These are phyloP conservation scores for Trypanosoma caninum DNA, from an alignment of 208 protist species.

Conservation along the genomic window DNA sequence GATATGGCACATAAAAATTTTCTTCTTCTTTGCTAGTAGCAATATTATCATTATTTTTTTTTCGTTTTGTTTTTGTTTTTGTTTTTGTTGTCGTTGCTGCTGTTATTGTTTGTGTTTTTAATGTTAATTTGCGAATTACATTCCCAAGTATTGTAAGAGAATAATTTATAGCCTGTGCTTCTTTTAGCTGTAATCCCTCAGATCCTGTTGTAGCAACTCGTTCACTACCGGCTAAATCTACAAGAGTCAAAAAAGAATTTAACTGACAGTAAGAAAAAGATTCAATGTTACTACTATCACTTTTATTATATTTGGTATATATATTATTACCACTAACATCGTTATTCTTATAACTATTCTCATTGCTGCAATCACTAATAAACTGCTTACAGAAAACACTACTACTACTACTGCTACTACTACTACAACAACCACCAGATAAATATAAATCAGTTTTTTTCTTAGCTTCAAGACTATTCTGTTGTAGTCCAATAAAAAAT, in stretches of 20 bases:
- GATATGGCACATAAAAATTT: conserved; percentile 72
- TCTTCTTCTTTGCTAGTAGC: not conserved
- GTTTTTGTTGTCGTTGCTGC: not conserved
- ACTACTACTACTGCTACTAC: too few relatives aligned
- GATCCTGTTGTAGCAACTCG: conserved; percentile 72
- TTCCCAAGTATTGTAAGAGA: conserved; percentile 89
- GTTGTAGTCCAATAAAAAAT: conserved; percentile 57
- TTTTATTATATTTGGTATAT: too few relatives aligned
- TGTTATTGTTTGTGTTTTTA: not conserved
- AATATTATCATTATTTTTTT: conserved; percentile 5
- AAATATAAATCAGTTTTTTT: too few relatives aligned
- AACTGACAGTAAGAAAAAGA: too few relatives aligned
- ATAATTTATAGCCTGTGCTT: conserved; percentile 91
- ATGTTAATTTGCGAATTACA: conserved; percentile 74
- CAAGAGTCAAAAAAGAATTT: conserved; percentile 68
- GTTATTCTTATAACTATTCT: not conserved
- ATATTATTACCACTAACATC: not conserved
- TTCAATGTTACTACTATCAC: too few relatives aligned
- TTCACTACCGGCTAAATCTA: conserved; percentile 94
- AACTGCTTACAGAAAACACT: too few relatives aligned
- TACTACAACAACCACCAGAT: too few relatives aligned
- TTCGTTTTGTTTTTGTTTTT: not conserved
- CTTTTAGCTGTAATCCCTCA: conserved; percentile 59
- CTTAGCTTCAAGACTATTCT: too few relatives aligned
- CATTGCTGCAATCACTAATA: too few relatives aligned